Percentiles rank a stretch among this genome's conserved stretches.
Evolutionary conservation across 345 rosid species (phyloP).

Genomic region (Aethionema arabicum): DNA sequence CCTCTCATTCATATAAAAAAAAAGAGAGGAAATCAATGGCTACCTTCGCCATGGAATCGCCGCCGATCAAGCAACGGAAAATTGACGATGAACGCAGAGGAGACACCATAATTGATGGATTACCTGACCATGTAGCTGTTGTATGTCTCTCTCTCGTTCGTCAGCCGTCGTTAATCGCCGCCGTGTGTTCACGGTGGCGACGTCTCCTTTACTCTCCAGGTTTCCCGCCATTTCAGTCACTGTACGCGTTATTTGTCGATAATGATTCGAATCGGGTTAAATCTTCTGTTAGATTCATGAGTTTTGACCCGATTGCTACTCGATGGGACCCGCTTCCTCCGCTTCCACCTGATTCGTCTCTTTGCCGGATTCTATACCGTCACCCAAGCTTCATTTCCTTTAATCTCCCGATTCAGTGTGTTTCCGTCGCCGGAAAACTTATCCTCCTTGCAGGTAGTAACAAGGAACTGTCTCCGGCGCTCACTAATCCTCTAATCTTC

Average conservation of each 20-base stretch:
- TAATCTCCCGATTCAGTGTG: constrained; percentile 46
- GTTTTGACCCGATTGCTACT: constrained; percentile 46
- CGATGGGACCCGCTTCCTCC: constrained; percentile 48
- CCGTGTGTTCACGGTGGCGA: constrained; percentile 54
- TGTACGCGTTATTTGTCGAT: constrained; percentile 42
- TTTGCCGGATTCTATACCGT: constrained; percentile 43
- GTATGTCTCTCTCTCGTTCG: constrained; percentile 38
- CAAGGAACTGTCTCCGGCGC: constrained; percentile 43
- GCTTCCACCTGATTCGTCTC: constrained; percentile 37
- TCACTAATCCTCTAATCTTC: constrained; percentile 49
- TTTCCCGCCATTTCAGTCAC: constrained; percentile 47
- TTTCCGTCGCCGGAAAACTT: constrained; percentile 43
- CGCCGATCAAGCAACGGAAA: constrained; percentile 27
- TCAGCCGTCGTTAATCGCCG: constrained; percentile 45
- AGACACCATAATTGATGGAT: constrained; percentile 38
- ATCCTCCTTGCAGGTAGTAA: constrained; percentile 47
- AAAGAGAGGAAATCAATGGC: constrained; percentile 24
- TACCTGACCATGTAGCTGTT: constrained; percentile 52
- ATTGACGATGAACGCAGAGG: not conserved
- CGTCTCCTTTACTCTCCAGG: constrained; percentile 50
- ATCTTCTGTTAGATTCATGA: constrained; percentile 32
- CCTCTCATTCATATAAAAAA: constrained; percentile 24
- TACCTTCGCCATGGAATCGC: not conserved
- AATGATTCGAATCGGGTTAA: constrained; percentile 20
- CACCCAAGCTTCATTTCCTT: constrained; percentile 50